Evolutionary conservation across 2,329 filamentous ascomycete genomes (phyloP), one percentile per base, ranked within the genome.

Genomic region (Colletotrichum abscissum): DNA sequence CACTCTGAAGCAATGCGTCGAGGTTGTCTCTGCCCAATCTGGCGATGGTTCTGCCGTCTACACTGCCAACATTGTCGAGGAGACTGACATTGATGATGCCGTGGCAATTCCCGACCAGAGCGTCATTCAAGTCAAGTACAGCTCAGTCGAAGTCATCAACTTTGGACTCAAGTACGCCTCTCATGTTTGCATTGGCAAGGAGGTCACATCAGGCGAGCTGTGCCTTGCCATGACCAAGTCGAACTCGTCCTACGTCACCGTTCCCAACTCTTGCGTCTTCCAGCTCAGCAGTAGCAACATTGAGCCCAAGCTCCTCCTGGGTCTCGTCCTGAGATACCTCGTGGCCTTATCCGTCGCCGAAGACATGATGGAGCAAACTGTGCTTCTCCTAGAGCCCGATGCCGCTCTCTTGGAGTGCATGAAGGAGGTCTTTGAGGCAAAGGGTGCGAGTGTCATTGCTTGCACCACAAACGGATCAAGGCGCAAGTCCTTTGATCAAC

Each of bases 381-480:
- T 83, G 0, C 62, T 85, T 3, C 69, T 86, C 0, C 60, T 86
- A 9, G 80, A 82, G 2, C 79, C 84, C 0, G 82, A 84, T 49
- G 46, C 72, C 0, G 62, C 79, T 26, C 78, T 84, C 3, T 58
- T 77, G 19, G 72, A 77, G 5, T 81, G 78, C 26, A 67, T 80
- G 6, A 69, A 71, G 22, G 76, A 79, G 35, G 38, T 82, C 6
- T 57, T 76, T 0, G 57, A 54, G 52, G 58, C 55, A 2, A 66
- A 56, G 6, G 75, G 66, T 5, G 59, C 72, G 11, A 33, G 19
- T 4, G 65, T 81, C 7, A 71, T 75, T 8, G 74, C 75, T 0
- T 80, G 76, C 69, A 75, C 78, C 3, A 80, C 78, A 0, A 73
- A 77, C 19, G 42, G 67, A 0, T n/a, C 56, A 5, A 64, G 60